Base-by-base conservation (phyloP, 1,284 basidiomycete genomes). In the Trametes hirsuta region DNA sequence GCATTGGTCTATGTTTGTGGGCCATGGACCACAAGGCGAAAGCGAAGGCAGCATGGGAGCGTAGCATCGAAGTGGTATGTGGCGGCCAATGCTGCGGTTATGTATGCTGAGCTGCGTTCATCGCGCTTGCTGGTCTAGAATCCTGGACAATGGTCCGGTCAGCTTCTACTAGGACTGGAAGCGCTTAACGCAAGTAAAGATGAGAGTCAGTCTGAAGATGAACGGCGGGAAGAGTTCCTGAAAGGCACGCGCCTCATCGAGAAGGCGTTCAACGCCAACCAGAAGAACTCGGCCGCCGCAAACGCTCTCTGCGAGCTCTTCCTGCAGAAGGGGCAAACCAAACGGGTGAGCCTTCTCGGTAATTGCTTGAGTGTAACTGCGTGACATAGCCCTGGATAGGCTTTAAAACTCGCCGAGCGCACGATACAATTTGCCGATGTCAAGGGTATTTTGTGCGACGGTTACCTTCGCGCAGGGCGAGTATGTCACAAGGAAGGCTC, bases 381-480 rank as follows among this genome's bases (percentile, higher is more conserved):
- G 34, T 24, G 18, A 35, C 5, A 2, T 22, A 8, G 65, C 49
- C 44, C 37, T 56, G 51, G 11, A 15, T 53, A 94, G 86, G 93
- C 94, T 0, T 76, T 94, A 54, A 98, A 97, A 77, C 80, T 97
- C 15, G 94, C 94, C 4, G 96, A 98, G 71, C 85, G 94, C 51
- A 92, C 94, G 0, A 87, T 98, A 39, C 94, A 97, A 72, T 97
- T 91, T 70, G 90, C 94, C 0, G 95, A 97, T 67, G 94, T 93
- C 0, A 81, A 92, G 53, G 84, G 91, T 0, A 75, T 90, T 51
- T 82, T 91, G 47, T 89, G 83, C n/a, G 94, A 90, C 71, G 93
- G 86, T 25, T 91, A 89, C 75, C 77, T 94, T 55, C 80, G 91
- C 65, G 85, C 88, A 14, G 95, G 87, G 1, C 84, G 95, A 15